Conservation (phyloP, 257 asterid genomes). For the Ajuga chamaepitys region DNA sequence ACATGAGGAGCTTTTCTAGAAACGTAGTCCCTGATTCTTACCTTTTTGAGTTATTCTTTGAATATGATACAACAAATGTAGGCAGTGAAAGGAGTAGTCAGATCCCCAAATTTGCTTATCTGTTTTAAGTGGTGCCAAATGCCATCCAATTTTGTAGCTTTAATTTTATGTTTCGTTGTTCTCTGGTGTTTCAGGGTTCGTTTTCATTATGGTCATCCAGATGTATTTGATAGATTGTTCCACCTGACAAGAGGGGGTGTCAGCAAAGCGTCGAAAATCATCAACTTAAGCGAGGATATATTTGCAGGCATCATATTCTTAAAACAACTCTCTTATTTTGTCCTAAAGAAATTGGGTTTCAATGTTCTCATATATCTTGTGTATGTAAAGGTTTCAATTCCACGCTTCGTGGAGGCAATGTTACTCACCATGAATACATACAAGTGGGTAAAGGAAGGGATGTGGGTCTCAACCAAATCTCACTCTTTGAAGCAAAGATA, state of each 20-base stretch:
- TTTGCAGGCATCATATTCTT: constrained; percentile 68
- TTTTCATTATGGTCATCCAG: constrained; percentile 98
- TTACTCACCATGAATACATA: constrained; percentile 92
- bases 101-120: not conserved
- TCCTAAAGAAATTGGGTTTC: constrained; percentile 7
- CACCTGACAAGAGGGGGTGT: constrained; percentile 94
- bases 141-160: not conserved
- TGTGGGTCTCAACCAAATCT: constrained; percentile 95
- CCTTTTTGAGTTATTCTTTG: not conserved
- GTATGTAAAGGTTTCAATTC: constrained; percentile 76
- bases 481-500: constrained; percentile 86
- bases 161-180: constrained; percentile 1
- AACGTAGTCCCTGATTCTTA: not conserved
- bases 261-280: constrained; percentile 89
- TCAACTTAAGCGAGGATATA: constrained; percentile 95
- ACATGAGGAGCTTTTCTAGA: not conserved
- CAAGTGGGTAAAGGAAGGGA: constrained; percentile 99
- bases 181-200: constrained; percentile 70
- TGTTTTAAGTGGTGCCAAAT: not conserved
- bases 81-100: not conserved
- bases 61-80: not conserved
- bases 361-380: constrained; percentile 13
- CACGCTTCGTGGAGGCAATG: constrained; percentile 95
- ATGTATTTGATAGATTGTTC: constrained; percentile 86
- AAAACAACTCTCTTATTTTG: not conserved